Conservation (phyloP, 495 filamentous ascomycete genomes). For the Aspergillus cavernicola region DNA sequence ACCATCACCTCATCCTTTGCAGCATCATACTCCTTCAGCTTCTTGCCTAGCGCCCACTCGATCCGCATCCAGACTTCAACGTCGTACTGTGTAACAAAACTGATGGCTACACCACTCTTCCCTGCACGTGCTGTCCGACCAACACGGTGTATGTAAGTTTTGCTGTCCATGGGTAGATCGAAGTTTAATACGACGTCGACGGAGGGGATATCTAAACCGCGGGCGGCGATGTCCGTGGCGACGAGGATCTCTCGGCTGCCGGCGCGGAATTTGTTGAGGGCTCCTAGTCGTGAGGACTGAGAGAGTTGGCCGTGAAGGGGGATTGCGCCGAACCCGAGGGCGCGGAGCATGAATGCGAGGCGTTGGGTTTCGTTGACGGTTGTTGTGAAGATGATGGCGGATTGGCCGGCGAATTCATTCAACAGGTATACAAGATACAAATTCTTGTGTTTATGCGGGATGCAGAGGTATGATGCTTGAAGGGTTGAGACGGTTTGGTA, state of each 20-base stretch:
- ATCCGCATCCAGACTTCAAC: constrained; percentile 82
- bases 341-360: constrained; percentile 73
- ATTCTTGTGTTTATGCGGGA: constrained; percentile 89
- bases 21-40: constrained; percentile 62
- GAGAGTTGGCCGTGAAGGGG: constrained; percentile 88
- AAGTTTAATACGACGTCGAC: constrained; percentile 89
- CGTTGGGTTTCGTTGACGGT: constrained; percentile 90
- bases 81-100: constrained; percentile 87
- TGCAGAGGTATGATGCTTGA: constrained; percentile 75
- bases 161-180: constrained; percentile 73
- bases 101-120: constrained; percentile 77
- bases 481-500: constrained; percentile 88
- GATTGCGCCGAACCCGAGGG: constrained; percentile 79
- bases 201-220: constrained; percentile 90
- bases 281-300: constrained; percentile 77
- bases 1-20: constrained; percentile 88
- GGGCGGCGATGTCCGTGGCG: constrained; percentile 92
- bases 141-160: constrained; percentile 94
- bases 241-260: constrained; percentile 77
- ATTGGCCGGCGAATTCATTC: constrained; percentile 79
- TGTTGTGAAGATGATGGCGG: constrained; percentile 84
- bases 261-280: constrained; percentile 81
- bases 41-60: constrained; percentile 74
- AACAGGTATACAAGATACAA: constrained; percentile 81
- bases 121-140: constrained; percentile 91